Evolutionary conservation across 2,329 filamentous ascomycete genomes (phyloP), one percentile per base, ranked within the genome.

Genomic region (Fusarium nurragi): DNA sequence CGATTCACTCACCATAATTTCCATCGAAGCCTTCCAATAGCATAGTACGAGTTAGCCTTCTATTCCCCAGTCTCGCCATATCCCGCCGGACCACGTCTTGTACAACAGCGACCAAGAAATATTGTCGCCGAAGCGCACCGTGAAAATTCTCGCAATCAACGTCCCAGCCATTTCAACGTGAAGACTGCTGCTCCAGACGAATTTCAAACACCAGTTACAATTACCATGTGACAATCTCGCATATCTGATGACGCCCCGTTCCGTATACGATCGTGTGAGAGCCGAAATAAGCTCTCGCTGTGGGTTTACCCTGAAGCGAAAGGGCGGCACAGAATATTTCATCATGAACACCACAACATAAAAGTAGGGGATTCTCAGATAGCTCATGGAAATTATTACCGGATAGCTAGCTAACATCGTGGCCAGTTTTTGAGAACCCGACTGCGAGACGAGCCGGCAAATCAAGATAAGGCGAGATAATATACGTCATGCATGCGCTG

Each of bases 181-280:
- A 64, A 56, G 43, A 28, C 25, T 23, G 2, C 26, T 16, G 37
- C 34, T 34, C 45, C 41, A 26, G 41, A 18, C 52, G 47, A 60
- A 69, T 16, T 45, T 48, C 37, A 39, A 50, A 44, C 57, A 12
- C 52, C 39, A 49, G 52, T 57, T 43, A 37, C 66, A 40, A 57
- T 46, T 22, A 14, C 16, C 12, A 40, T 43, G 59, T 66, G 64
- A 64, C 60, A 34, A 49, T n/a, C 14, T 34, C 54, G 21, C 45
- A 32, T 21, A 34, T 26, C 26, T 43, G 28, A 54, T 52, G 46
- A 63, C 59, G 49, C 63, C 63, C 37, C 32, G 40, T 58, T 34
- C 25, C 53, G 58, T 46, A 41, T 39, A 45, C 63, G 49, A 56
- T 43, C 21, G 18, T 22, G 36, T 30, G 39, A 49, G 30, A 49